Evolutionary conservation across 1,284 basidiomycete species (phyloP).

Genomic region (Tilletia indica): DNA sequence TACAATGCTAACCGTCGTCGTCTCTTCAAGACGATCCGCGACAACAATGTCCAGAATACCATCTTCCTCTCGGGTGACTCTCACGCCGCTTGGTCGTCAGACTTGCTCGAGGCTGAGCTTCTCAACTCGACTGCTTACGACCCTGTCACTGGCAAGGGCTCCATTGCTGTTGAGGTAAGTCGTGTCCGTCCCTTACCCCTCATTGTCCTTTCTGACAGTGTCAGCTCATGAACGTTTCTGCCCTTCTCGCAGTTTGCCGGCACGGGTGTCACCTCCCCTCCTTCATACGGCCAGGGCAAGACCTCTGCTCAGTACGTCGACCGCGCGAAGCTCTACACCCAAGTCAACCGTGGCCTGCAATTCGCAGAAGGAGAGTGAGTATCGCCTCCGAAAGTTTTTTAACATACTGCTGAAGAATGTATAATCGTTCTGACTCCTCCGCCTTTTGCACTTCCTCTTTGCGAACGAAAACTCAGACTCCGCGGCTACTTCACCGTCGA

Average conservation of each 20-base stretch:
- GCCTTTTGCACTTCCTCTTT: no score
- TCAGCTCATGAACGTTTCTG: no score
- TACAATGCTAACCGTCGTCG: conserved; percentile 65
- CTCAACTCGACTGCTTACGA: conserved; percentile 59
- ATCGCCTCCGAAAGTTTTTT: no score
- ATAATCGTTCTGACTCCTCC: no score
- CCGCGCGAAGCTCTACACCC: conserved; percentile 55
- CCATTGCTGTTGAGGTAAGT: conserved; percentile 60
- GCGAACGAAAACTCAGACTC: conserved; percentile 54
- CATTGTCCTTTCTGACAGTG: conserved; percentile 32
- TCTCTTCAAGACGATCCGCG: conserved; percentile 64
- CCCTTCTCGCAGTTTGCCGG: conserved; percentile 62
- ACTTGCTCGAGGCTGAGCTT: conserved; percentile 33
- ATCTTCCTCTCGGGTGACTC: conserved; percentile 65
- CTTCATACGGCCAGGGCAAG: conserved; percentile 61
- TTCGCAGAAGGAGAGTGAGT: conserved; percentile 64
- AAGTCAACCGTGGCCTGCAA: conserved; percentile 63
- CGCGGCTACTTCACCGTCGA: conserved; percentile 63
- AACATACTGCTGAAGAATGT: no score
- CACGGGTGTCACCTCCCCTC: conserved; percentile 65
- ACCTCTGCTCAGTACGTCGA: conserved; percentile 60
- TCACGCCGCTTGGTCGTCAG: conserved; percentile 64
- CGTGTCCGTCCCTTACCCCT: not conserved
- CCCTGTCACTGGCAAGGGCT: conserved; percentile 62
- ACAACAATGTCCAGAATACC: conserved; percentile 62